Percentiles rank a stretch among this genome's conserved stretches.
These are phyloP conservation scores for Kazachstania kunashirensis DNA, from an alignment of 805 yeast genomes.

Conservation along the genomic window DNA sequence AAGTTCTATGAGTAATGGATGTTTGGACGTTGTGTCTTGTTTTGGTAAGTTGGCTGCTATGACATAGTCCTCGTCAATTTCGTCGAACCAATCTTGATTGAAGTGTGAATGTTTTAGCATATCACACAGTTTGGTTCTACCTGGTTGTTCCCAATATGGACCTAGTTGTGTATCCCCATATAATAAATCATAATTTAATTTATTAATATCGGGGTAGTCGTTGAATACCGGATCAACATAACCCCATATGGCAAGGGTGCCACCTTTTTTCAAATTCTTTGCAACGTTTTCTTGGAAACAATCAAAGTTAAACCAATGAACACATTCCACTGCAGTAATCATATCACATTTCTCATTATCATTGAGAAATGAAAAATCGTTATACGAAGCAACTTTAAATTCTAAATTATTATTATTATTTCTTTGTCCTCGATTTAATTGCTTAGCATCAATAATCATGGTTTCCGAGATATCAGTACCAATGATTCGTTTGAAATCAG, in stretches of 20 bases:
- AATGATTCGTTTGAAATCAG: conserved; percentile 37
- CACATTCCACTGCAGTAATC: conserved; percentile 72
- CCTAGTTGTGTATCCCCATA: conserved; percentile 46
- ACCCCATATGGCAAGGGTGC: conserved; percentile 70
- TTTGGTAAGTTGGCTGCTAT: conserved; percentile 5
- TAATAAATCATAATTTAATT: conserved; percentile 41
- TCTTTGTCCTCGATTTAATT: conserved; percentile 2
- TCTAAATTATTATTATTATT: conserved; percentile 3
- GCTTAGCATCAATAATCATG: conserved; percentile 45
- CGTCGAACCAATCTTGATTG: conserved; percentile 30
- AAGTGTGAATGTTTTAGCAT: conserved; percentile 25
- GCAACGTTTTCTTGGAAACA: conserved; percentile 42
- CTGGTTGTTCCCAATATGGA: conserved; percentile 77
- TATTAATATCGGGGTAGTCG: conserved; percentile 45
- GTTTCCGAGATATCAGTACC: conserved; percentile 54
- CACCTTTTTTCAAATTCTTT: conserved; percentile 44
- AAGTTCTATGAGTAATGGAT: conserved; percentile 29
- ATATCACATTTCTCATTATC: conserved; percentile 36
- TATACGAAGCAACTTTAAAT: conserved; percentile 28
- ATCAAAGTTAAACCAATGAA: conserved; percentile 71
- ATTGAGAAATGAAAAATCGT: conserved; percentile 8
- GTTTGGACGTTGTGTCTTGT: neutral
- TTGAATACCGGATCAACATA: conserved; percentile 63
- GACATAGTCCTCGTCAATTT: conserved; percentile 30
- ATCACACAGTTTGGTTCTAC: conserved; percentile 45